phyloP scores from a whole-genome alignment of 768 basidiomycete genomes.

The Scleroderma citrinum region DNA sequence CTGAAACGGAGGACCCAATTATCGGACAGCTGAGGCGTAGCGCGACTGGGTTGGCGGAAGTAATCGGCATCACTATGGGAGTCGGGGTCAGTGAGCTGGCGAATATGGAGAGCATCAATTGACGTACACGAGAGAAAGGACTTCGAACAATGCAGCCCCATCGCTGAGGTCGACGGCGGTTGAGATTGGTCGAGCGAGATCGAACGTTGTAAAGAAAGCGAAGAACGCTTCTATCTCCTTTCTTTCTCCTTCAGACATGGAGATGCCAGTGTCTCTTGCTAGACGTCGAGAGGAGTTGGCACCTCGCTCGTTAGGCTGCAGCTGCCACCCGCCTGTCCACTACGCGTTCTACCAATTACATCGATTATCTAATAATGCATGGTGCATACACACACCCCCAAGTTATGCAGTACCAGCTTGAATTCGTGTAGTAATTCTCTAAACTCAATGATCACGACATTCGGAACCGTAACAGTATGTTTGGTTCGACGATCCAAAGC shows the following conservation, averaged over 20 bases:
- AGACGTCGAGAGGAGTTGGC: neutral
- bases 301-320: neutral
- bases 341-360: too few relatives aligned
- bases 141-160: conserved; percentile 68
- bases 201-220: conserved; percentile 72
- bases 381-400: too few relatives aligned
- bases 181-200: conserved; percentile 57
- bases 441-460: too few relatives aligned
- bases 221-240: conserved; percentile 79
- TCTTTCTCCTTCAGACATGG: conserved; percentile 36
- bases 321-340: neutral
- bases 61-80: conserved; percentile 65
- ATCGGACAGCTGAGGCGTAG: conserved; percentile 60
- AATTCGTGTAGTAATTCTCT: too few relatives aligned
- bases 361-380: too few relatives aligned
- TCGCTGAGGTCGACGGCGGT: conserved; percentile 71
- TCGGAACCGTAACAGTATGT: too few relatives aligned
- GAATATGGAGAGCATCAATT: neutral
- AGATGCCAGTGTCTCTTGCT: neutral
- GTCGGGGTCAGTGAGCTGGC: conserved; percentile 2
- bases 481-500: too few relatives aligned
- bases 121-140: conserved; percentile 71
- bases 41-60: conserved; percentile 59
- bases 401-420: too few relatives aligned
- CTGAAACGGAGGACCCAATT: conserved; percentile 89